Evolutionary conservation across 2,329 filamentous ascomycete species (phyloP).

Genomic region (Monilinia aucupariae): DNA sequence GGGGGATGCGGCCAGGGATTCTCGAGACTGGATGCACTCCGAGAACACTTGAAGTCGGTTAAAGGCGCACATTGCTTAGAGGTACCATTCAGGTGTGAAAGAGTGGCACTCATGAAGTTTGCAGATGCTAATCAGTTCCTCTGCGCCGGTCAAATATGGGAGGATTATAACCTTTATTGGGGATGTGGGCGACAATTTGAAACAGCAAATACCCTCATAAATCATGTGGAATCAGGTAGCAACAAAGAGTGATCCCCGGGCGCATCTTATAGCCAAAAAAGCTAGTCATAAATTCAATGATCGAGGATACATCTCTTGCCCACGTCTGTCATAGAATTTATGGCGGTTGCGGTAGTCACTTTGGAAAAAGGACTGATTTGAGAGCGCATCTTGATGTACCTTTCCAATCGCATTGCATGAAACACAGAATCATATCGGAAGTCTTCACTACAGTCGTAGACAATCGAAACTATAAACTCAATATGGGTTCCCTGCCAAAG

Average conservation of each 20-base stretch:
- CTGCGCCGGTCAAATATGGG: too few species aligned
- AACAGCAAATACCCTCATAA: not conserved
- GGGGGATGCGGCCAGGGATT: not conserved
- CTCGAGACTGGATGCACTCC: not conserved
- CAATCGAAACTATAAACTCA: too few species aligned
- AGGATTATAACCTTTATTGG: too few species aligned
- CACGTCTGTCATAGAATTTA: accelerated
- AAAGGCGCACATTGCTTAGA: not conserved
- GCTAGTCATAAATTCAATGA: not conserved
- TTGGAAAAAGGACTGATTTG: not conserved
- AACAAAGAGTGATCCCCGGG: too few species aligned
- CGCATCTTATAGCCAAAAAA: not conserved
- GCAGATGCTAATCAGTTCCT: not conserved
- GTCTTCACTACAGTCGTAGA: too few species aligned
- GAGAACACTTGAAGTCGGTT: not conserved
- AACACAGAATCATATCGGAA: accelerated
- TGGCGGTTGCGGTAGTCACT: not conserved
- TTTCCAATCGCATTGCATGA: not conserved
- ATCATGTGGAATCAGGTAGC: too few species aligned
- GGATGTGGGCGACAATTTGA: not conserved
- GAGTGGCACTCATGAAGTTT: accelerated
- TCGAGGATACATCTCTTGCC: not conserved
- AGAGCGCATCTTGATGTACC: not conserved
- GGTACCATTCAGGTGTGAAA: accelerated
- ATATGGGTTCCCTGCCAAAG: too few species aligned